Evolutionary conservation across 2,329 filamentous ascomycete species (phyloP).

Genomic region (Lizonia empirigonia): DNA sequence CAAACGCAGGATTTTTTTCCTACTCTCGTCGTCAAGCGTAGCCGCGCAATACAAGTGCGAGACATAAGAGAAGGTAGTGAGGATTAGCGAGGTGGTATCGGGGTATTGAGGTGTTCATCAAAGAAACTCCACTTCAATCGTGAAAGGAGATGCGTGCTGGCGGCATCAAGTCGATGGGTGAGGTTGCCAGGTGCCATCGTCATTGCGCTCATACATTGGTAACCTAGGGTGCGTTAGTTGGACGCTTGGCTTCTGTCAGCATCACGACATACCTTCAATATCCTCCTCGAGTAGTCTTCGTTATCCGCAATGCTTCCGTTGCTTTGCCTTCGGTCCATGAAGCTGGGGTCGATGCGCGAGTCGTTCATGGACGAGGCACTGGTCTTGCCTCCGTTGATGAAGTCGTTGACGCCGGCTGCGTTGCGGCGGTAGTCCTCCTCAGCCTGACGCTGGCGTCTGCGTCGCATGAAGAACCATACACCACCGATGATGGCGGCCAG

Average conservation of each 20-base stretch:
- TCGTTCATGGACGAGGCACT: conserved; percentile 76
- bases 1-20: conserved; percentile 28
- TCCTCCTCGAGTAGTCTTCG: conserved; percentile 93
- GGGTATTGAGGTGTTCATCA: conserved; percentile 23
- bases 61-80: conserved; percentile 25
- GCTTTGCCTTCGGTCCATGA: conserved; percentile 83
- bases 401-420: conserved; percentile 76
- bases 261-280: conserved; percentile 73
- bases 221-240: conserved; percentile 36
- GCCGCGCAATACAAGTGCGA: conserved; percentile 27
- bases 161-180: conserved; percentile 12
- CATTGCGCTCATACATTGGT: conserved; percentile 43
- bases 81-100: conserved; percentile 25
- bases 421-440: conserved; percentile 86
- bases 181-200: conserved; percentile 12
- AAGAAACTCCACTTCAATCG: conserved; percentile 15
- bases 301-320: conserved; percentile 97
- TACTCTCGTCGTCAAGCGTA: conserved; percentile 40
- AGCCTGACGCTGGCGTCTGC: conserved; percentile 74
- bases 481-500: conserved; percentile 70
- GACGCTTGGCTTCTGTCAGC: not conserved
- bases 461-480: conserved; percentile 74
- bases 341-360: conserved; percentile 80
- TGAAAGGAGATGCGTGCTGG: conserved; percentile 19
- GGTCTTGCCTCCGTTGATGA: conserved; percentile 66